These are phyloP conservation scores for Prosopis cineraria DNA, from an alignment of 306 rosid genomes.

Conservation along the genomic window DNA sequence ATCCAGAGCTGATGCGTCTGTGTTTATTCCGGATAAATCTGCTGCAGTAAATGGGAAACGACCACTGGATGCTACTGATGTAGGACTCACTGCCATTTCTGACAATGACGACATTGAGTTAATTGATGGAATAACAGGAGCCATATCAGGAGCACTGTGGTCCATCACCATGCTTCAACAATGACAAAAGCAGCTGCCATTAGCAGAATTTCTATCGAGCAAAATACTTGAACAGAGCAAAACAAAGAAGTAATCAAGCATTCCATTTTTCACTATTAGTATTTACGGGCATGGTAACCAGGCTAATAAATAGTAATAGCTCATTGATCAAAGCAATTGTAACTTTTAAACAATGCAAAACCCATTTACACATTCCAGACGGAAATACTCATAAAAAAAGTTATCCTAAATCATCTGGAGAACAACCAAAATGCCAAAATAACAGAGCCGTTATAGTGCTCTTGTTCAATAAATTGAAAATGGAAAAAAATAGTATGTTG, in stretches of 20 bases:
- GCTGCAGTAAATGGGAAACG: constrained; percentile 92
- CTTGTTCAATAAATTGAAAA: not conserved
- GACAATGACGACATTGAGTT: constrained; percentile 63
- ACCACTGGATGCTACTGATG: constrained; percentile 88
- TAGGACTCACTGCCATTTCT: constrained; percentile 73
- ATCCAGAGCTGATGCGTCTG: constrained; percentile 76
- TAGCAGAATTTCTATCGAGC: constrained; percentile 30
- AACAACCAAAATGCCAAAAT: not conserved
- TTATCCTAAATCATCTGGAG: not conserved
- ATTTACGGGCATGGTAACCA: not conserved
- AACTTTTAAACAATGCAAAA: constrained; percentile 14
- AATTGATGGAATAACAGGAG: constrained; percentile 60
- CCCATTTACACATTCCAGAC: not conserved
- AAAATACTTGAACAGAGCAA: constrained; percentile 20
- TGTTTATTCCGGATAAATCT: constrained; percentile 87
- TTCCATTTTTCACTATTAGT: constrained; percentile 16
- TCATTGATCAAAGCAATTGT: constrained; percentile 1
- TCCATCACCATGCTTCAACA: constrained; percentile 81
- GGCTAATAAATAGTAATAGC: constrained; percentile 9
- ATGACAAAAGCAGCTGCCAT: constrained; percentile 44
- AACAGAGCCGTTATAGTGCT: constrained; percentile 31
- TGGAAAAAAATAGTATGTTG: not conserved
- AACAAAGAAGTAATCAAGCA: not conserved
- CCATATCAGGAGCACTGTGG: constrained; percentile 58
- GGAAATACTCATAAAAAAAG: constrained; percentile 12